Percentiles rank a stretch among this genome's conserved stretches.
Conservation (phyloP, 495 filamentous ascomycete genomes). For the Pyrenula aspistea region DNA sequence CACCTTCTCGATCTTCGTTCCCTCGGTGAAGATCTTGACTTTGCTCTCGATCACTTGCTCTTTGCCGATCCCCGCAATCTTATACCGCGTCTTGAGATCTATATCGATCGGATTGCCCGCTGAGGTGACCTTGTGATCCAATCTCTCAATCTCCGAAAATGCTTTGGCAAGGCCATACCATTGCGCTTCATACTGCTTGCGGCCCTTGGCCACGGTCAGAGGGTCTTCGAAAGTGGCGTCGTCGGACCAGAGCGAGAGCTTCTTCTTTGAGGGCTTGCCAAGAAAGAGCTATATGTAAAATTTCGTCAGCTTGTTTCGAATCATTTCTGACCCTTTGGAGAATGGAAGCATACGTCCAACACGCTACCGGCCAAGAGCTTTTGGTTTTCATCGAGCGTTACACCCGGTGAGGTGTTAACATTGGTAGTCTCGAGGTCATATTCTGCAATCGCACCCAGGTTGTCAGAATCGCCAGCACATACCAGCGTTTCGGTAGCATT, state of each 20-base stretch:
- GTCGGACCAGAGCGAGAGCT: constrained; percentile 41
- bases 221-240: constrained; percentile 37
- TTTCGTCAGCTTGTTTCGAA: neutral
- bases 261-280: constrained; percentile 39
- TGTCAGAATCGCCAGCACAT: constrained; percentile 5
- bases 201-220: constrained; percentile 37
- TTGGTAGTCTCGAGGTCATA: constrained; percentile 28
- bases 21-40: constrained; percentile 29
- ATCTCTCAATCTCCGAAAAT: constrained; percentile 33
- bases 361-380: constrained; percentile 40
- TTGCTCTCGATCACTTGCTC: constrained; percentile 38
- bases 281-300: constrained; percentile 34
- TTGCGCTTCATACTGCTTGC: constrained; percentile 36
- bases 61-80: constrained; percentile 36
- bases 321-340: neutral
- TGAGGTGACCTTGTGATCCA: constrained; percentile 34
- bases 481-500: neutral
- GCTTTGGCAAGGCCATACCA: constrained; percentile 36
- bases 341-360: constrained; percentile 35
- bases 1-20: constrained; percentile 36
- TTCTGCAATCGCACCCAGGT: constrained; percentile 11
- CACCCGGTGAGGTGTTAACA: constrained; percentile 33
- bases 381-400: constrained; percentile 30
- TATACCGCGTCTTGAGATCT: constrained; percentile 37
- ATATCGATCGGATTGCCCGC: constrained; percentile 42